A percentile compares a stretch with the other conserved stretches of the same genome.
Conservation (phyloP, 1,139 yeast species). For the Taiozyma sp. region DNA sequence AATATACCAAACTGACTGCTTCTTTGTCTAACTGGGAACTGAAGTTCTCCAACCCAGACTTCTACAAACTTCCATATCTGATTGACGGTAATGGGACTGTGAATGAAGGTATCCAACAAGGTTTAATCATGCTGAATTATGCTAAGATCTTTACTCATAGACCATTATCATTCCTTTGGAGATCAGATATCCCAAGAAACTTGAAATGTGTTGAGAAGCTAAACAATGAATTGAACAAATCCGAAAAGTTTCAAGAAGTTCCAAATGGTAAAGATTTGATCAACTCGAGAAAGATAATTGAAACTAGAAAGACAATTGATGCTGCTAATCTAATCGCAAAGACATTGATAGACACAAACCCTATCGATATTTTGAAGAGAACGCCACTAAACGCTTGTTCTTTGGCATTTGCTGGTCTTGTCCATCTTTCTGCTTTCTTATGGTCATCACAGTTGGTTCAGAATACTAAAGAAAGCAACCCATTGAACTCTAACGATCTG, state of each 20-base stretch:
- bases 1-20: slow-evolving; percentile 36
- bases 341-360: slow-evolving; percentile 40
- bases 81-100: slow-evolving; percentile 37
- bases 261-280: slow-evolving; percentile 27
- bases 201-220: slow-evolving; percentile 33
- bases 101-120: slow-evolving; percentile 48
- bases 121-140: slow-evolving; percentile 40
- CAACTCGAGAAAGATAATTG: slow-evolving; percentile 41
- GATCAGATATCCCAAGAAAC: slow-evolving; percentile 40
- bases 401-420: slow-evolving; percentile 44
- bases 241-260: slow-evolving; percentile 18
- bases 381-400: slow-evolving; percentile 49
- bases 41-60: slow-evolving; percentile 38
- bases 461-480: slow-evolving; percentile 6
- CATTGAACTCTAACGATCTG: slow-evolving; percentile 28
- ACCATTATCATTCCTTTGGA: slow-evolving; percentile 47
- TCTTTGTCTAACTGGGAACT: slow-evolving; percentile 46
- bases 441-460: slow-evolving; percentile 31
- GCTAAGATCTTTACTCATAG: slow-evolving; percentile 48
- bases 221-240: slow-evolving; percentile 20
- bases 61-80: slow-evolving; percentile 37
- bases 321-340: slow-evolving; percentile 46
- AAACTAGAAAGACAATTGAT: slow-evolving; percentile 46
- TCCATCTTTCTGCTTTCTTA: slow-evolving; percentile 44
- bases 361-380: slow-evolving; percentile 36